A percentile compares a stretch with the other conserved stretches of the same genome.
Conservation (phyloP, 2,329 filamentous ascomycete genomes). For the Paecilomyces fulvus region DNA sequence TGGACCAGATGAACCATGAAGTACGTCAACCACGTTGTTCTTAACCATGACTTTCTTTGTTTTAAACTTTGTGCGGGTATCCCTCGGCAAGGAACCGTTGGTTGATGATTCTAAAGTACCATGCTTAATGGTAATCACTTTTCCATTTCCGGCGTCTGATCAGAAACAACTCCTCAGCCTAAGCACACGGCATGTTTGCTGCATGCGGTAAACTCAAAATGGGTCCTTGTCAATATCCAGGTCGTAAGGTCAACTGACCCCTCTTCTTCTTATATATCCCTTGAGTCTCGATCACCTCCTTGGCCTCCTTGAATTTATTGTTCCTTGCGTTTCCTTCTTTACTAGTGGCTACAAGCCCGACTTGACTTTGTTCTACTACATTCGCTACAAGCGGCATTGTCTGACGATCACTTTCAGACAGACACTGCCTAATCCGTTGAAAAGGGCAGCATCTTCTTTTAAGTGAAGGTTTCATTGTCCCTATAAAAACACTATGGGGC, state of each 20-base stretch:
- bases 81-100: neutral
- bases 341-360: neutral
- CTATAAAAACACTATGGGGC: neutral
- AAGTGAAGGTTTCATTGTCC: neutral
- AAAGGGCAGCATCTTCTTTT: no score
- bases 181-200: neutral
- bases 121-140: neutral
- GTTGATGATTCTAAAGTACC: neutral
- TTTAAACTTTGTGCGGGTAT: neutral
- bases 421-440: neutral
- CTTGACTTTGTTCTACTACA: neutral
- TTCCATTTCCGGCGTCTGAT: neutral
- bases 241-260: neutral
- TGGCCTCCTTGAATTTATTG: neutral
- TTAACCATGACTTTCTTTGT: neutral
- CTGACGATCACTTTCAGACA: neutral
- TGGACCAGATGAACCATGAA: neutral
- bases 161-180: no score
- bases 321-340: neutral
- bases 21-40: neutral
- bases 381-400: neutral
- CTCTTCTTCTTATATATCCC: neutral
- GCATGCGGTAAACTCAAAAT: neutral
- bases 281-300: neutral
- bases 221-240: neutral